These are phyloP conservation scores for Pelagomonas calceolata DNA, from an alignment of 108 stramenopile genomes.

Conservation along the genomic window DNA sequence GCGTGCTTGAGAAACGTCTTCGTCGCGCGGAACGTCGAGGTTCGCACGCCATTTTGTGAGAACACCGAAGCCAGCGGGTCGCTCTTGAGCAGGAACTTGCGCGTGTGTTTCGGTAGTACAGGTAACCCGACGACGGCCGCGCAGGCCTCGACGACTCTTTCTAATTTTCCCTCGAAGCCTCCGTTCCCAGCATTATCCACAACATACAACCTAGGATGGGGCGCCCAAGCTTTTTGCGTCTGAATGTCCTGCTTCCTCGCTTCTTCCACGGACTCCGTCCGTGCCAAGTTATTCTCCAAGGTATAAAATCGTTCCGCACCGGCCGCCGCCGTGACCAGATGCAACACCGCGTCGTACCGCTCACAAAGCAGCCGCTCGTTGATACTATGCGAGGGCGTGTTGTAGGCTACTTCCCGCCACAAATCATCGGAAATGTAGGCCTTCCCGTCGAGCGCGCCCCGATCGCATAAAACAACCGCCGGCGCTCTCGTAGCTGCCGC, in stretches of 20 bases:
- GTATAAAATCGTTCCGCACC: conserved; percentile 74
- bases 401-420: conserved; percentile 33
- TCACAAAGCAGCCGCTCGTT: conserved; percentile 18
- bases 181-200: conserved; percentile 47
- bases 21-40: conserved; percentile 59
- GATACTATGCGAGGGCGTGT: too few relatives aligned
- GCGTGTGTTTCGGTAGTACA: conserved; percentile 46
- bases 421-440: conserved; percentile 65
- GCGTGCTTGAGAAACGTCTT: conserved; percentile 32
- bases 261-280: conserved; percentile 67
- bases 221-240: conserved; percentile 68
- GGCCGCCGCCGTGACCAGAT: conserved; percentile 84
- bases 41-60: conserved; percentile 39
- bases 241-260: conserved; percentile 58
- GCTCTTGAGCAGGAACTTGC: conserved; percentile 49
- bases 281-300: conserved; percentile 71
- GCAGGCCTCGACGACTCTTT: conserved; percentile 53
- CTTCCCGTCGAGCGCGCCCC: conserved; percentile 82
- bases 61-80: conserved; percentile 26
- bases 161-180: conserved; percentile 72
- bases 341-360: conserved; percentile 85
- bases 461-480: conserved; percentile 75
- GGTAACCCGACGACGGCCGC: conserved; percentile 60
- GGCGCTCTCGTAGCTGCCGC: conserved; percentile 63
- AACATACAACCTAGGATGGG: conserved; percentile 57